A percentile compares a stretch with the other conserved stretches of the same genome.
Conservation (phyloP, 306 rosid species). For the Cucurbita argyrosperma region DNA sequence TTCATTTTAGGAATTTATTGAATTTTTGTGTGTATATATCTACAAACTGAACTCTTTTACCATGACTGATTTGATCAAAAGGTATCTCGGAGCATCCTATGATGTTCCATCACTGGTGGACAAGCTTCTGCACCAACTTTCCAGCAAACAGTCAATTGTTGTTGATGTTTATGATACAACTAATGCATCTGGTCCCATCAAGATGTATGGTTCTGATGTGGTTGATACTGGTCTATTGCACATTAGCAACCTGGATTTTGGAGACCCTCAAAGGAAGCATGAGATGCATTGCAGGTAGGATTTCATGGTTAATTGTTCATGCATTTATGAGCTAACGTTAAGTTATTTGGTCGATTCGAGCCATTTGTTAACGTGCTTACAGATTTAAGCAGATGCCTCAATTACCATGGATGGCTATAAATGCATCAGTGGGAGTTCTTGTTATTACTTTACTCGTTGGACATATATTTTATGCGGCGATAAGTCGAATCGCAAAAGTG, state of each 20-base stretch:
- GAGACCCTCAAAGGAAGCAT: constrained; percentile 85
- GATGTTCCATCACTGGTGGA: constrained; percentile 91
- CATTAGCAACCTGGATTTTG: constrained; percentile 62
- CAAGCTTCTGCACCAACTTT: constrained; percentile 95
- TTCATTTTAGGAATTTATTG: background rate
- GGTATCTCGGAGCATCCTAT: constrained; percentile 89
- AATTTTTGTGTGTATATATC: background rate
- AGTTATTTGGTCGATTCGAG: background rate
- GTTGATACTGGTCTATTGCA: constrained; percentile 63
- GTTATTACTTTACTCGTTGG: constrained; percentile 76
- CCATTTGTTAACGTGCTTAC: constrained; percentile 9
- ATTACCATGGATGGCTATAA: constrained; percentile 64
- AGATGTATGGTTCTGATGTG: constrained; percentile 80
- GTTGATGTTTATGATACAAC: constrained; percentile 91
- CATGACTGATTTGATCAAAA: constrained; percentile 14
- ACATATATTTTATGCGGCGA: constrained; percentile 67
- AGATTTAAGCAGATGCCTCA: constrained; percentile 79
- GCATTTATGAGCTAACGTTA: background rate
- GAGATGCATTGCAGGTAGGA: constrained; percentile 97
- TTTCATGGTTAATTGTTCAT: constrained; percentile 4
- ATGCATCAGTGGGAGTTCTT: constrained; percentile 44
- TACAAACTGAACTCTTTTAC: constrained; percentile 14
- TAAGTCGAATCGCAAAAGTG: constrained; percentile 63
- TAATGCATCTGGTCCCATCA: constrained; percentile 48
- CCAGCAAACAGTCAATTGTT: constrained; percentile 84